Percentiles rank a stretch among this genome's conserved stretches.
Conservation (phyloP, 2,329 filamentous ascomycete genomes). For the Talaromyces funiculosus region DNA sequence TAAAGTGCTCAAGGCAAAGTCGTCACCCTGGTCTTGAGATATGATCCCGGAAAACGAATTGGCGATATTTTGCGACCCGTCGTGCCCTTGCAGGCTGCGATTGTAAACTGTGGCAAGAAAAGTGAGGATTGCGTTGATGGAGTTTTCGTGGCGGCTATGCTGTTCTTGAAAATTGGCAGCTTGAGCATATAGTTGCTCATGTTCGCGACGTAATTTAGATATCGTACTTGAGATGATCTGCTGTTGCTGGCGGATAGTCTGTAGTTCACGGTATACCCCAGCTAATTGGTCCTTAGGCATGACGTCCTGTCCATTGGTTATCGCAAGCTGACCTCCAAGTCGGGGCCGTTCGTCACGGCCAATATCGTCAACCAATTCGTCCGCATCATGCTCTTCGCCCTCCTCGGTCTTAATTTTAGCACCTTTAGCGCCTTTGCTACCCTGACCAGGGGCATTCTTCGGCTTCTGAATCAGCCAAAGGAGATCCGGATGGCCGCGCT, state of each 20-base stretch:
- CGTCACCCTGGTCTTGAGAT: slow-evolving; percentile 56
- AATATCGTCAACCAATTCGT: slow-evolving; percentile 45
- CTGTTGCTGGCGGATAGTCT: slow-evolving; percentile 79
- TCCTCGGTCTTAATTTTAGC: slow-evolving; percentile 49
- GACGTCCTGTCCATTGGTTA: slow-evolving; percentile 32
- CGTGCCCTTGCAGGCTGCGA: slow-evolving; percentile 81
- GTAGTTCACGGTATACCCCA: slow-evolving; percentile 71
- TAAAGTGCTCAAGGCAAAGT: slow-evolving; percentile 34
- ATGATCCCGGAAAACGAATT: slow-evolving; percentile 78
- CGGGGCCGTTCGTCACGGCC: slow-evolving; percentile 30
- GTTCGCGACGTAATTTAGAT: slow-evolving; percentile 71
- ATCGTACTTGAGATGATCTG: slow-evolving; percentile 79
- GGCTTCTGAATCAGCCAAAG: slow-evolving; percentile 96
- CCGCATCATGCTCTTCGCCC: slow-evolving; percentile 60
- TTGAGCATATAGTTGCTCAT: slow-evolving; percentile 81
- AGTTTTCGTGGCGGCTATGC: slow-evolving; percentile 95
- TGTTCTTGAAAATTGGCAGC: slow-evolving; percentile 83
- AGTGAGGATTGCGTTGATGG: slow-evolving; percentile 96
- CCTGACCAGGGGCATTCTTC: slow-evolving; percentile 60
- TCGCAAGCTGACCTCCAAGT: slow-evolving; percentile 38
- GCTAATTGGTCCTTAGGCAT: slow-evolving; percentile 68
- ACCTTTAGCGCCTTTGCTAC: slow-evolving; percentile 39
- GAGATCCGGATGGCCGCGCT: slow-evolving; percentile 83
- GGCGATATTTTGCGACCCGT: slow-evolving; percentile 67
- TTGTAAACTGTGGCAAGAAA: slow-evolving; percentile 97